Evolutionary conservation across 805 yeast species (phyloP).

Genomic region (Ogataea methylovora): DNA sequence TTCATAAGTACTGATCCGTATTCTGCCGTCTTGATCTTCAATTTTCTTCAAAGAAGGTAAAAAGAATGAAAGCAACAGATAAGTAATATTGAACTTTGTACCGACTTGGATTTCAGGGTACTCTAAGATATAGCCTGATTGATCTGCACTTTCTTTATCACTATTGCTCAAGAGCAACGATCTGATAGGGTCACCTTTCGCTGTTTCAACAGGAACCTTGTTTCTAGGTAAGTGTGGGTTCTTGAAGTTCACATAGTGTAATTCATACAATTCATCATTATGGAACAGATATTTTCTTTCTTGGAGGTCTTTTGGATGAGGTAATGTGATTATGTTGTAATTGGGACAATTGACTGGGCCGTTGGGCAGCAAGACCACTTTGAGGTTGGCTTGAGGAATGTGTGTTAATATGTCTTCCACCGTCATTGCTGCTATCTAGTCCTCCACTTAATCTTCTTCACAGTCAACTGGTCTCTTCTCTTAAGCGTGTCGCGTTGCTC

Average conservation of each 20-base stretch:
- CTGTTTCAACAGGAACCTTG: constrained; percentile 19
- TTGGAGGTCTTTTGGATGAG: constrained; percentile 9
- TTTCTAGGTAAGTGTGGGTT: constrained; percentile 20
- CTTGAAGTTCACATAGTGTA: constrained; percentile 29
- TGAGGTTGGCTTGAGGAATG: constrained; percentile 4
- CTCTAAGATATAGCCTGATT: constrained; percentile 32
- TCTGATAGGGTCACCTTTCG: constrained; percentile 29
- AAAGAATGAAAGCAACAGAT: constrained; percentile 31
- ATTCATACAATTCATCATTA: constrained; percentile 27
- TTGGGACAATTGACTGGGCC: not conserved
- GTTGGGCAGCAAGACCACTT: constrained; percentile 10
- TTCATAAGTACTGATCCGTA: constrained; percentile 31
- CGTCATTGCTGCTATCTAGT: constrained; percentile 4
- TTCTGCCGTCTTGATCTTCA: constrained; percentile 3
- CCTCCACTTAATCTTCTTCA: too few species aligned
- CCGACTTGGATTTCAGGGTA: constrained; percentile 32
- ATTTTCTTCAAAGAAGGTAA: constrained; percentile 18
- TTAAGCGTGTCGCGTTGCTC: too few species aligned
- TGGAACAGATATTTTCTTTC: constrained; percentile 10
- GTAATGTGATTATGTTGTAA: constrained; percentile 7
- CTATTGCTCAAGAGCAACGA: constrained; percentile 27
- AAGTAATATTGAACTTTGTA: constrained; percentile 32
- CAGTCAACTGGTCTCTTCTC: too few species aligned
- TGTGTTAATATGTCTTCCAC: constrained; percentile 2
- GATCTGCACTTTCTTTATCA: constrained; percentile 8